Evolutionary conservation across 202 grass and related monocot genomes (phyloP).

Genomic region (Setaria italica): DNA sequence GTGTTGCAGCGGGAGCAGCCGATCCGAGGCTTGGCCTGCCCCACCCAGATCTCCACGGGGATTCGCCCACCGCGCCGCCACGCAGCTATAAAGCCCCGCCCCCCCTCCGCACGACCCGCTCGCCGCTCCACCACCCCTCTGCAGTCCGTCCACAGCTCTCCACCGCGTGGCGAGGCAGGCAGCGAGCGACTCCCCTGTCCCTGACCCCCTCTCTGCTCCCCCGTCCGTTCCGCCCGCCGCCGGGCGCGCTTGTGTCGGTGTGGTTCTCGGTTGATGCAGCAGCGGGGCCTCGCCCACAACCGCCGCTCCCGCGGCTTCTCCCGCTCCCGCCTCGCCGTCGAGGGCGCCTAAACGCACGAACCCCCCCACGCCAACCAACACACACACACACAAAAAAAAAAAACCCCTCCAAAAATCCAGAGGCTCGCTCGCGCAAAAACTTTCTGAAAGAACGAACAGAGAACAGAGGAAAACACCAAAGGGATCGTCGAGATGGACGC

Average conservation of each 20-base stretch:
- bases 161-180: not conserved
- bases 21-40: slow-evolving; percentile 1
- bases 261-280: slow-evolving; percentile 61
- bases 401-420: not conserved
- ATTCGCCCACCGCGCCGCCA: slow-evolving; percentile 5
- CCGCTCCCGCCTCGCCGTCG: slow-evolving; percentile 83
- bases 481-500: slow-evolving; percentile 45
- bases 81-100: slow-evolving; percentile 50
- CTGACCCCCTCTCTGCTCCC: not conserved
- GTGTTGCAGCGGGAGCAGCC: not conserved
- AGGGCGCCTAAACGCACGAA: slow-evolving; percentile 63
- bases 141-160: not conserved
- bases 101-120: slow-evolving; percentile 31
- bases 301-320: slow-evolving; percentile 98
- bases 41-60: slow-evolving; percentile 35
- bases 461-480: too few relatives aligned
- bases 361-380: not conserved
- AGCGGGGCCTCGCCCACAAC: slow-evolving; percentile 66
- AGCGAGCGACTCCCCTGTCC: too few relatives aligned
- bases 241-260: not conserved
- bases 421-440: not conserved
- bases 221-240: not conserved
- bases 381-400: not conserved
- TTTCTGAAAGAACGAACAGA: not conserved
- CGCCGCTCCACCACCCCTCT: not conserved